Base-by-base conservation (phyloP, 139 green algal genomes). In the Bryopsis sp. region DNA sequence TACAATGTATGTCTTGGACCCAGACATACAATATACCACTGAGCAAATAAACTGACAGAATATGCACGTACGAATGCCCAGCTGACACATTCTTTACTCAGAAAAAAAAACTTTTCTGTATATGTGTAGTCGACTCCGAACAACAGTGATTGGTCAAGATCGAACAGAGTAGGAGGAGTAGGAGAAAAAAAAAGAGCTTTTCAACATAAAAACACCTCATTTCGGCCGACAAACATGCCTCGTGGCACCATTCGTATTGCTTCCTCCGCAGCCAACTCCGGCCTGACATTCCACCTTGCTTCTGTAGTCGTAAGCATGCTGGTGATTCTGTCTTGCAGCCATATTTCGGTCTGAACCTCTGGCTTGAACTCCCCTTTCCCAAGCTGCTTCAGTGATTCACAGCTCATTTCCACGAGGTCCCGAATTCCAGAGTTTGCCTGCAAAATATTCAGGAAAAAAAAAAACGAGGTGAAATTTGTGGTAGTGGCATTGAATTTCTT, bases 191-290 rank as follows among this genome's bases (percentile, higher is more conserved):
- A n/a, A n/a, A n/a, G n/a, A n/a, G n/a, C n/a, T n/a, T n/a, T n/a
- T n/a, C n/a, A n/a, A n/a, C n/a, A n/a, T n/a, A n/a, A 61, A 61
- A 32, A 26, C 50, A 15, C 5, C 50, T 32, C 5, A 6, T 61
- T 61, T 26, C 43, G 11, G 43, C 19, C 43, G 19, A 50, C 43
- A 50, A 50, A 50, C 43, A 50, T 11, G 19, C 29, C 57, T 33
- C 50, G 15, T 36, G 50, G 50, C 33, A 61, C 33, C 50, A 61
- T 61, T 26, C 19, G 31, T 8, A 61, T 61, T 28, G 50, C 50
- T 61, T 61, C 50, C 50, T 61, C 50, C 8, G 33, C 33, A 28
- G 24, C 31, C 31, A 26, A 26, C 15, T 22, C 11, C 8, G 33
- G 24, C 33, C 33, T 61, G 15, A 32, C 5, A 11, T 61, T 22